Evolutionary conservation across 495 filamentous ascomycete genomes (phyloP), one percentile per base, ranked within the genome.

Genomic region (Lepraria neglecta): DNA sequence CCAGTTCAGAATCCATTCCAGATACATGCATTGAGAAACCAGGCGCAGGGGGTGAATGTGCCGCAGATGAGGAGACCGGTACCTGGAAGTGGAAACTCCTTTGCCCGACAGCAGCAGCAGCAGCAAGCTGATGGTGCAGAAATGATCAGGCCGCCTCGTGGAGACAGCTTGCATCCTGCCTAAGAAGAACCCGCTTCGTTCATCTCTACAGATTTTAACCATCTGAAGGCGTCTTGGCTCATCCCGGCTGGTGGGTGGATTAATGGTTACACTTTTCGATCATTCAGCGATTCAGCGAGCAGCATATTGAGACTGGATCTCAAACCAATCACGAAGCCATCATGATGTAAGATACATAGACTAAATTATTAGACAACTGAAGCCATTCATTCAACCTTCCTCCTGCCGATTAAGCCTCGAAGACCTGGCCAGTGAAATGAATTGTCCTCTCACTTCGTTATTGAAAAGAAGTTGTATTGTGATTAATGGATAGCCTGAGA

Each of bases 1-100:
- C 59, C 63, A 7, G 42, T 65, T 24, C 52, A 44, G 10, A 67
- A 65, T 28, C 65, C 63, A 9, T 67, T 63, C 46, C 63, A 62
- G 42, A 53, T 67, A 17, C 47, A 67, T 17, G 65, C 63, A 4
- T n/a, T 67, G 21, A 62, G 65, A 7, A 58, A 52, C 6, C 65
- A 67, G 45, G 64, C 64, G 15, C 64, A 63, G 27, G 60, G 61
- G 1, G 61, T 31, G 6, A 52, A 43, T 31, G 64, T 60, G 7
- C 64, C 60, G 10, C 65, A 67, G 52, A 52, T 54, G 14, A 53
- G 60, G 17, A 59, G 66, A 52, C 63, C 66, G 1, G 51, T 65
- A 3, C 66, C 60, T 4, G 63, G 56, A 5, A 61, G 50, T 50
- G 62, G 63, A 17, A 65, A 63, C 33, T 56, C 50, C 10, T 63